phyloP scores from a whole-genome alignment of 192 early-diverging fungal species.

The Oehlia diaphana region DNA sequence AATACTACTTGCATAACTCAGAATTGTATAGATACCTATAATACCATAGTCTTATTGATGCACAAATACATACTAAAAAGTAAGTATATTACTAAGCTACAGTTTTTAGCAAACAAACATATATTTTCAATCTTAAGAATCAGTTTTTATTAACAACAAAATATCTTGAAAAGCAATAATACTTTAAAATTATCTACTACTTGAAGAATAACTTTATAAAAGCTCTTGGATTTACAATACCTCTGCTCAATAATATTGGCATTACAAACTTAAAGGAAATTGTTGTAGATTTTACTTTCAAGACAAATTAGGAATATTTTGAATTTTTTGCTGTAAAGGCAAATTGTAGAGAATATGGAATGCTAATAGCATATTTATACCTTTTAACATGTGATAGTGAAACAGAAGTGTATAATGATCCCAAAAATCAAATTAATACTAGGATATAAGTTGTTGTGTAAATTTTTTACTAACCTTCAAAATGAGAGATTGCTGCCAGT shows the following conservation, averaged over 20 bases:
- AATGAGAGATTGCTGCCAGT: neutral
- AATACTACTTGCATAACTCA: no score
- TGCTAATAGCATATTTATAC: constrained; percentile 10
- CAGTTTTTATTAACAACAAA: neutral
- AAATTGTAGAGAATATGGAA: neutral
- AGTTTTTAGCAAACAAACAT: neutral
- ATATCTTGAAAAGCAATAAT: neutral
- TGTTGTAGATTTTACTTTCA: neutral
- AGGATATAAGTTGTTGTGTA: no score
- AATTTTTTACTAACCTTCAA: neutral
- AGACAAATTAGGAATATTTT: constrained; percentile 11
- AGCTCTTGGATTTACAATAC: neutral
- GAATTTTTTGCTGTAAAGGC: constrained; percentile 12
- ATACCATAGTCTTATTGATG: no score
- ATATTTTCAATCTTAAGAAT: neutral
- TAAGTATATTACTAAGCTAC: neutral
- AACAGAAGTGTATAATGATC: neutral
- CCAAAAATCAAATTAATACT: constrained; percentile 15
- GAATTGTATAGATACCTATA: no score
- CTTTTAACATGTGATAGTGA: neutral
- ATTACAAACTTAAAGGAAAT: neutral
- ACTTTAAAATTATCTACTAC: neutral
- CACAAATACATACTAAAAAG: neutral
- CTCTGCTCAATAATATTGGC: neutral
- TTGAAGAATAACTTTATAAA: constrained; percentile 1